These are phyloP conservation scores for Thermothielavioides terrestris DNA, from an alignment of 495 filamentous ascomycete species.

Conservation along the genomic window DNA sequence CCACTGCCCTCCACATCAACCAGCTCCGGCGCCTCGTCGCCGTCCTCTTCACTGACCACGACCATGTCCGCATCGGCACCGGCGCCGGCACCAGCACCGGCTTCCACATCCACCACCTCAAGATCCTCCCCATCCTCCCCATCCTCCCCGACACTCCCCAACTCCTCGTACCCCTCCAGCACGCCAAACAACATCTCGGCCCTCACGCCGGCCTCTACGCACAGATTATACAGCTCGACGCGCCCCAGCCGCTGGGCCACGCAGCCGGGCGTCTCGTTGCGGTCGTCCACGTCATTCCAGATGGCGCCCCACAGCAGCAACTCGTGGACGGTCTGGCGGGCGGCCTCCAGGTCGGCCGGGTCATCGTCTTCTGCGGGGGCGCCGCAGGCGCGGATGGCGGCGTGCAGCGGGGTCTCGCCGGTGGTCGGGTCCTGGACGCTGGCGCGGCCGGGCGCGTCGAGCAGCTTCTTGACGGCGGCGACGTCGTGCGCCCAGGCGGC, in stretches of 20 bases:
- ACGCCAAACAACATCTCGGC: slow-evolving; percentile 77
- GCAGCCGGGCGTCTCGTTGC: slow-evolving; percentile 87
- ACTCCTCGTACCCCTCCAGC: slow-evolving; percentile 66
- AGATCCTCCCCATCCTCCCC: slow-evolving; percentile 46
- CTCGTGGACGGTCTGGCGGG: slow-evolving; percentile 58
- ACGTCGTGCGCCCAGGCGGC: slow-evolving; percentile 78
- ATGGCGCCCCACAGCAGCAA: slow-evolving; percentile 83
- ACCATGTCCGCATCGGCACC: slow-evolving; percentile 13
- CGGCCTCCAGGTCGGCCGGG: slow-evolving; percentile 43
- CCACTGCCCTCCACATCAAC: slow-evolving; percentile 17
- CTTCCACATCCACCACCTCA: slow-evolving; percentile 26
- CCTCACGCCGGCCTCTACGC: slow-evolving; percentile 86
- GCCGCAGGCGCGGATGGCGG: slow-evolving; percentile 79
- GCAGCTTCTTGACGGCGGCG: slow-evolving; percentile 59
- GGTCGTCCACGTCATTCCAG: slow-evolving; percentile 88
- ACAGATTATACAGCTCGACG: slow-evolving; percentile 67
- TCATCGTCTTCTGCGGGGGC: slow-evolving; percentile 30
- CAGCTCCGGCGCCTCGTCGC: slow-evolving; percentile 29
- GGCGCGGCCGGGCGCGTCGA: slow-evolving; percentile 55
- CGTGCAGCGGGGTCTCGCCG: slow-evolving; percentile 79
- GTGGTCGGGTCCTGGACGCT: slow-evolving; percentile 78
- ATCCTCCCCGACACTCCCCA: slow-evolving; percentile 55
- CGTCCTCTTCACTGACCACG: slow-evolving; percentile 33
- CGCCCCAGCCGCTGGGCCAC: slow-evolving; percentile 64
- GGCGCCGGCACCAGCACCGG: slow-evolving; percentile 18